phyloP scores from a whole-genome alignment of 768 basidiomycete genomes.

The Rhizopogon rudus region DNA sequence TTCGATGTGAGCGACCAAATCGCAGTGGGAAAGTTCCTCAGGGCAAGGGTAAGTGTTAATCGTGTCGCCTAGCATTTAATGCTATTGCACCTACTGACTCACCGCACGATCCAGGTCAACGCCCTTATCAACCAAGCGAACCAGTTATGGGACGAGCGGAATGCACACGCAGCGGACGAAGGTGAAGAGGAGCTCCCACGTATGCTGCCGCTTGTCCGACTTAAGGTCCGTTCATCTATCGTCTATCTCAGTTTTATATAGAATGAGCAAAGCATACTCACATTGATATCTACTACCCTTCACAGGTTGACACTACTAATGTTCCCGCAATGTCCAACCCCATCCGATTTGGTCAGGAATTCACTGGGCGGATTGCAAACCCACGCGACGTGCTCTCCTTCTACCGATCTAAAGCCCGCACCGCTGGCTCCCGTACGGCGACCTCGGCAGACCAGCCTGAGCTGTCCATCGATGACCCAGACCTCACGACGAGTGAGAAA shows the following conservation, averaged over 20 bases:
- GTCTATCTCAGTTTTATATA: neutral
- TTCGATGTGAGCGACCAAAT: slow-evolving; percentile 79
- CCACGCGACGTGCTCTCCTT: slow-evolving; percentile 92
- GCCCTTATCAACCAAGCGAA: slow-evolving; percentile 77
- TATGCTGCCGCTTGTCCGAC: slow-evolving; percentile 84
- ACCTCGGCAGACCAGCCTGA: slow-evolving; percentile 75
- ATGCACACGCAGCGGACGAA: slow-evolving; percentile 51
- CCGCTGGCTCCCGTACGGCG: slow-evolving; percentile 43
- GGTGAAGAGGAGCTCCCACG: slow-evolving; percentile 57
- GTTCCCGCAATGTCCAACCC: slow-evolving; percentile 93
- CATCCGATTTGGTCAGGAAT: slow-evolving; percentile 94
- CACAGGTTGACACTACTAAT: slow-evolving; percentile 84
- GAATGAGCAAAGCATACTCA: slow-evolving; percentile 1
- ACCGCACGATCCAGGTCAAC: slow-evolving; percentile 55
- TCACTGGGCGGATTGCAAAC: slow-evolving; percentile 86
- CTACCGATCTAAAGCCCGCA: slow-evolving; percentile 61
- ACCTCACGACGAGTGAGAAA: slow-evolving; percentile 63
- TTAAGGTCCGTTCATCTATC: slow-evolving; percentile 52
- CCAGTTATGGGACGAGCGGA: slow-evolving; percentile 71
- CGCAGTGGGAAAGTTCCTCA: slow-evolving; percentile 77
- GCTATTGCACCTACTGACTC: neutral
- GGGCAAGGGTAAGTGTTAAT: slow-evolving; percentile 46
- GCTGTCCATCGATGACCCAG: slow-evolving; percentile 74
- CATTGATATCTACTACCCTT: neutral
- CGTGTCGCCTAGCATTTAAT: neutral